Evolutionary conservation across 306 rosid species (phyloP).

Genomic region (Delonix regia): DNA sequence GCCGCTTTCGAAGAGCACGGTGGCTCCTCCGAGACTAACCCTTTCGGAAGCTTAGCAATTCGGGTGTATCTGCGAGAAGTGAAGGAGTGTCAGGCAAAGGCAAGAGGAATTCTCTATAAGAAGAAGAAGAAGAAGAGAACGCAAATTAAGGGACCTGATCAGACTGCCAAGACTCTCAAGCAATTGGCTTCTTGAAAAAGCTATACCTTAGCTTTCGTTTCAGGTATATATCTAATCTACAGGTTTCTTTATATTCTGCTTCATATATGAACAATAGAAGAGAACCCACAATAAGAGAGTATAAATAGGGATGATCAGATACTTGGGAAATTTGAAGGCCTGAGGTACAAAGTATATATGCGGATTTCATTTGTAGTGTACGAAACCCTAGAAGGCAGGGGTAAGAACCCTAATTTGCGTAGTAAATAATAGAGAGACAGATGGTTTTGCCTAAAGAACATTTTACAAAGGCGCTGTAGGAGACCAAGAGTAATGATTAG

Average conservation of each 20-base stretch:
- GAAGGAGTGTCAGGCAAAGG: constrained; percentile 85
- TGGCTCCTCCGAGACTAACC: constrained; percentile 73
- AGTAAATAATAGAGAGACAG: background rate
- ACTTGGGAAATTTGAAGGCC: background rate
- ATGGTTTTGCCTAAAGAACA: background rate
- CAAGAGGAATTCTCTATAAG: constrained; percentile 79
- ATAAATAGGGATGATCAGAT: background rate
- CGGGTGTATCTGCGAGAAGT: constrained; percentile 83
- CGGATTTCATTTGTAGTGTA: constrained; percentile 18
- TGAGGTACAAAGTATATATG: background rate
- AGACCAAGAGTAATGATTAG: constrained; percentile 43
- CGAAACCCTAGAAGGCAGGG: constrained; percentile 48
- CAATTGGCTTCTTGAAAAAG: constrained; percentile 53
- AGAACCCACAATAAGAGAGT: background rate
- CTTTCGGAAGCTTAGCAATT: constrained; percentile 83
- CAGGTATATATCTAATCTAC: background rate
- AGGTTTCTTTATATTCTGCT: background rate
- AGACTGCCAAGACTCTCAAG: constrained; percentile 59
- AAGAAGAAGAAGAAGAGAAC: constrained; percentile 86
- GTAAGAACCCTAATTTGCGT: constrained; percentile 57
- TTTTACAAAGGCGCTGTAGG: background rate
- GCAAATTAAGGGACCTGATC: constrained; percentile 50
- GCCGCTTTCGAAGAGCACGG: constrained; percentile 93
- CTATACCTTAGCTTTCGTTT: background rate
- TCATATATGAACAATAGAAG: background rate